Percentiles rank a stretch among this genome's conserved stretches.
Conservation (phyloP, 179 eudicot genomes). For the Beta corolliflora region DNA sequence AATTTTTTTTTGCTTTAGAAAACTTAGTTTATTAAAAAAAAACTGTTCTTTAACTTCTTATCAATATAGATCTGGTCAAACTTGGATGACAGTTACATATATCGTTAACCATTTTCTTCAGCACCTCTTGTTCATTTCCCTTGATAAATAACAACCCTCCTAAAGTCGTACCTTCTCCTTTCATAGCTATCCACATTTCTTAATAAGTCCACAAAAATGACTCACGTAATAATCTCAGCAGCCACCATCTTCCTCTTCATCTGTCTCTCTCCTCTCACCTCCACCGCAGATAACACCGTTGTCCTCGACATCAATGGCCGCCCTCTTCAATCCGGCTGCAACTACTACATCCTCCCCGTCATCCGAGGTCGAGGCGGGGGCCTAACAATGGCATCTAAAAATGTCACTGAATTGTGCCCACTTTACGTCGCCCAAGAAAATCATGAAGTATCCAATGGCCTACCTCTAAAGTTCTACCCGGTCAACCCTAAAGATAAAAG, state of each 20-base stretch:
- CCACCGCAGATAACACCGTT: conserved; percentile 1
- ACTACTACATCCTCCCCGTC: conserved; percentile 25
- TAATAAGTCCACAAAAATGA: conserved; percentile 25
- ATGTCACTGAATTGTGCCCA: conserved; percentile 23
- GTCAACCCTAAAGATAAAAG: background rate
- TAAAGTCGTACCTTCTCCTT: too few species aligned
- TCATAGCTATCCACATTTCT: too few species aligned
- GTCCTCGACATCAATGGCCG: conserved; percentile 20
- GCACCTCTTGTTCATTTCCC: too few species aligned
- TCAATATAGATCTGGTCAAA: too few species aligned
- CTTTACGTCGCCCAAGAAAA: conserved; percentile 29
- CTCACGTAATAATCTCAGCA: background rate
- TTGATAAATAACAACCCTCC: too few species aligned
- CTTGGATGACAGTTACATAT: too few species aligned
- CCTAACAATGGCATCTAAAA: conserved; percentile 25
- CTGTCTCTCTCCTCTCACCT: background rate
- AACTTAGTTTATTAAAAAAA: too few species aligned
- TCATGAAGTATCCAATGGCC: conserved; percentile 5
- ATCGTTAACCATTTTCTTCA: too few species aligned
- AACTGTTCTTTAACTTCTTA: too few species aligned
- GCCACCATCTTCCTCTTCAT: conserved; percentile 19
- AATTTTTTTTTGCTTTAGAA: too few species aligned
- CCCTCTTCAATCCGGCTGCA: conserved; percentile 11
- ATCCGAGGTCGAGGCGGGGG: conserved; percentile 35
- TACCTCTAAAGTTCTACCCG: background rate